Evolutionary conservation across 2,329 filamentous ascomycete genomes (phyloP), one percentile per base, ranked within the genome.

Genomic region (Talaromyces verruculosus): DNA sequence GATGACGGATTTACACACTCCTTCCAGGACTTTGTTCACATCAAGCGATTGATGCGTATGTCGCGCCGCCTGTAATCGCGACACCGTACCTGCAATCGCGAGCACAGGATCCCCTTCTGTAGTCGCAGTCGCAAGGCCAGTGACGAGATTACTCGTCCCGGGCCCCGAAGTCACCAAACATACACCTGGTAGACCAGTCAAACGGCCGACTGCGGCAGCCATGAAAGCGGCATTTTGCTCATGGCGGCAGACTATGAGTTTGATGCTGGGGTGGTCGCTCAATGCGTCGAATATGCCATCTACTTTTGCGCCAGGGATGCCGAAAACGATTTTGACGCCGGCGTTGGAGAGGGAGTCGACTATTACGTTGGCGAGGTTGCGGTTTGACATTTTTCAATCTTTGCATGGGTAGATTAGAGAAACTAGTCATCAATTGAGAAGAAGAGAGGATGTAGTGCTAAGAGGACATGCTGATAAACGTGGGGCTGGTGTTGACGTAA

Each of bases 71-170:
- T 66, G 65, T 19, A 66, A 22, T 25, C 65, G 35, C n/a, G 65
- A 63, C 15, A 66, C 65, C 4, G 65, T 66, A 13, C 65, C 65
- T 7, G 65, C 65, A 25, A 66, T 66, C 25, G 65, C 61, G 35
- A 66, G 61, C n/a, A 66, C 65, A 22, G 65, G 65, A 22, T 66
- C 65, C 13, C 65, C 65, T n/a, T 66, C 65, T 0, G 65, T 63
- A 2, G 65, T 67, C 13, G 65, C 65, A 3, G 65, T 67, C 13
- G 61, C 65, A 22, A 67, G 65, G 8, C 65, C 65, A 41, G 65
- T 67, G 61, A 67, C 65, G 19, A 67, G 65, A 25, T 67, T 67
- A 45, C 65, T 67, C 15, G 65, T 67, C n/a, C 65, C 65, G 15
- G 65, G 65, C 1, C 65, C 65, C 1, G 65, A 67, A 7, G 65